Evolutionary conservation across 225 moss, liverwort and hornwort species (phyloP).

Genomic region (Asterella californica): DNA sequence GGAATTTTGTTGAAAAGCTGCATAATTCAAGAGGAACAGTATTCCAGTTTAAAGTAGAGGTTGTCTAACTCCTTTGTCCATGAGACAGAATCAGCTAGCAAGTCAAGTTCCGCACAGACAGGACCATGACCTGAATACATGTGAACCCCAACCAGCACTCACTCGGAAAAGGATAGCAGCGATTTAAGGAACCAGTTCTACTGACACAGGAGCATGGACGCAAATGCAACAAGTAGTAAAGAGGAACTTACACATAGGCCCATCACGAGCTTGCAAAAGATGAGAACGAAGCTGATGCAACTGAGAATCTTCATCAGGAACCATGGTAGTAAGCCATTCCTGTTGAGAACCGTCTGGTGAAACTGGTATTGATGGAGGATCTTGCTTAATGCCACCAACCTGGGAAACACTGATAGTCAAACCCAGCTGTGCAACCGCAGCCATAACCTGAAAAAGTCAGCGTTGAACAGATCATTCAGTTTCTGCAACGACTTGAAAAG

Average conservation of each 20-base stretch:
- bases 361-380: slow-evolving; percentile 36
- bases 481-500: neutral
- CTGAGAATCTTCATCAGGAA: slow-evolving; percentile 82
- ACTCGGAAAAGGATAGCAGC: neutral
- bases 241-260: slow-evolving; percentile 49
- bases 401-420: slow-evolving; percentile 60
- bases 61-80: neutral
- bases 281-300: slow-evolving; percentile 84
- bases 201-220: neutral
- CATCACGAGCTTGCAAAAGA: slow-evolving; percentile 82
- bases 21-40: neutral
- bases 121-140: neutral
- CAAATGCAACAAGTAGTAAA: neutral
- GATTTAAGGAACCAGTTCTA: neutral
- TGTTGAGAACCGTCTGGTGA: slow-evolving; percentile 53
- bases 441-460: slow-evolving; percentile 55
- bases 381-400: slow-evolving; percentile 56
- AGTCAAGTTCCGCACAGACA: neutral
- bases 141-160: neutral
- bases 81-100: neutral
- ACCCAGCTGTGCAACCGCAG: slow-evolving; percentile 75
- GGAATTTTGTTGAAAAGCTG: slow-evolving; percentile 60
- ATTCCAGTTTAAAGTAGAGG: neutral
- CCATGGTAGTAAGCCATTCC: slow-evolving; percentile 82
- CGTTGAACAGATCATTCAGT: neutral